Evolutionary conservation across 495 filamentous ascomycete species (phyloP).

Genomic region (Daldinia bambusicola): DNA sequence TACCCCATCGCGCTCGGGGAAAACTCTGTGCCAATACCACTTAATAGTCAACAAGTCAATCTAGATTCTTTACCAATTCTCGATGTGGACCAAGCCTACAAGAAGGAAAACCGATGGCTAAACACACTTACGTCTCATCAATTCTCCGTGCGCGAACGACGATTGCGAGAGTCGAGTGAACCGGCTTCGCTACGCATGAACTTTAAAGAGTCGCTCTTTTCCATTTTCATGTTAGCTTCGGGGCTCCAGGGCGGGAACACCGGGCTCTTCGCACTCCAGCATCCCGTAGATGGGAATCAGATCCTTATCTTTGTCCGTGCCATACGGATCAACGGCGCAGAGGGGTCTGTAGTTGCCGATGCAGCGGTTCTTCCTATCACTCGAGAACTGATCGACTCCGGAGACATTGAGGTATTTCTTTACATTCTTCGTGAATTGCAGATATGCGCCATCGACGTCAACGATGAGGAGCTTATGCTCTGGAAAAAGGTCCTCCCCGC

Average conservation of each 20-base stretch:
- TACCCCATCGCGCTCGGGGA: conserved; percentile 43
- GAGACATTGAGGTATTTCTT: conserved; percentile 48
- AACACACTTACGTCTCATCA: conserved; percentile 48
- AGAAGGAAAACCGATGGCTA: conserved; percentile 49
- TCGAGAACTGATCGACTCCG: conserved; percentile 28
- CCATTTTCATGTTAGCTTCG: conserved; percentile 56
- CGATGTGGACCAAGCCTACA: conserved; percentile 39
- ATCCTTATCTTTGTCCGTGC: conserved; percentile 55
- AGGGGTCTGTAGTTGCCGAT: conserved; percentile 59
- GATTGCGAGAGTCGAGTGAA: conserved; percentile 40
- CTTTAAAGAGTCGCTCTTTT: conserved; percentile 61
- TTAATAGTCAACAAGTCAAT: conserved; percentile 56
- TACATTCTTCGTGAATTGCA: conserved; percentile 38
- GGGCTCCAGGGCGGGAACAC: conserved; percentile 53
- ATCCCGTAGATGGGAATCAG: conserved; percentile 48
- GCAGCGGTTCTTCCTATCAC: conserved; percentile 60
- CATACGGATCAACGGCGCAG: conserved; percentile 54
- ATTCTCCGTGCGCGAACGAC: conserved; percentile 56
- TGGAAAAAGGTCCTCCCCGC: conserved; percentile 63
- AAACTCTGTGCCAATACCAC: conserved; percentile 39
- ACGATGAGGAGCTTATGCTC: conserved; percentile 56
- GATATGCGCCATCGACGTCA: conserved; percentile 48
- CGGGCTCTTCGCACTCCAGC: conserved; percentile 52
- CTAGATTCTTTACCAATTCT: conserved; percentile 56
- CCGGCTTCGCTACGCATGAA: conserved; percentile 47